phyloP scores from a whole-genome alignment of 768 basidiomycete genomes.

The Antrodiella citrinella region DNA sequence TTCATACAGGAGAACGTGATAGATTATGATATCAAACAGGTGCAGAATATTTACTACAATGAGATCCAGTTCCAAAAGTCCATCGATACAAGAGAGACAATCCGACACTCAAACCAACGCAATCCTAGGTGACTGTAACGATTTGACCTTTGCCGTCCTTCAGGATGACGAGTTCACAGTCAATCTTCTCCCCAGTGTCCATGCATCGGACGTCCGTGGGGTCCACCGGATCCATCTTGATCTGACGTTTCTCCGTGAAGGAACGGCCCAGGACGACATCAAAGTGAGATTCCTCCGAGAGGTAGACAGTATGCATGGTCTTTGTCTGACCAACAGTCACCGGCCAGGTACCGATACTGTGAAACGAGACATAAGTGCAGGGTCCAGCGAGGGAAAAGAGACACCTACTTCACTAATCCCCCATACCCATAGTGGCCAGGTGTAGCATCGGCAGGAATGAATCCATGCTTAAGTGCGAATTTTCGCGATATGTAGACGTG shows the following conservation, averaged over 20 bases:
- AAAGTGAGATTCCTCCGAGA: conserved; percentile 93
- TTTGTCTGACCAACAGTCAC: conserved; percentile 52
- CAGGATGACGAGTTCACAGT: conserved; percentile 86
- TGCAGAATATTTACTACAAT: not conserved
- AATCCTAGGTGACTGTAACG: conserved; percentile 67
- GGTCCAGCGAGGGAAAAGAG: too few relatives aligned
- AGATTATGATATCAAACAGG: not conserved
- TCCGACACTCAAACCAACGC: not conserved
- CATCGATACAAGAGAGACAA: not conserved
- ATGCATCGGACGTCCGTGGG: conserved; percentile 86
- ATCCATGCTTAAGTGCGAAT: conserved; percentile 82
- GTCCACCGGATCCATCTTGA: conserved; percentile 76
- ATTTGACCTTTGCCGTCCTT: conserved; percentile 88
- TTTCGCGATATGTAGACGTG: conserved; percentile 94
- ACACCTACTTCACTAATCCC: conserved; percentile 59
- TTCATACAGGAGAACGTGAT: too few relatives aligned
- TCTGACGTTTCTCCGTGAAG: conserved; percentile 70
- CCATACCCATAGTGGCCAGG: conserved; percentile 94
- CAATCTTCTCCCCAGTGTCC: conserved; percentile 88
- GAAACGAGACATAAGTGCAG: not conserved
- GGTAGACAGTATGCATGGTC: conserved; percentile 54
- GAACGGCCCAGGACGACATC: conserved; percentile 88
- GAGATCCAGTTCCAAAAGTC: too few relatives aligned
- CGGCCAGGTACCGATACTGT: conserved; percentile 72
- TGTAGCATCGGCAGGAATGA: conserved; percentile 80